phyloP scores from a whole-genome alignment of 73 alveolate species.

The Symbiodinium pilosum region DNA sequence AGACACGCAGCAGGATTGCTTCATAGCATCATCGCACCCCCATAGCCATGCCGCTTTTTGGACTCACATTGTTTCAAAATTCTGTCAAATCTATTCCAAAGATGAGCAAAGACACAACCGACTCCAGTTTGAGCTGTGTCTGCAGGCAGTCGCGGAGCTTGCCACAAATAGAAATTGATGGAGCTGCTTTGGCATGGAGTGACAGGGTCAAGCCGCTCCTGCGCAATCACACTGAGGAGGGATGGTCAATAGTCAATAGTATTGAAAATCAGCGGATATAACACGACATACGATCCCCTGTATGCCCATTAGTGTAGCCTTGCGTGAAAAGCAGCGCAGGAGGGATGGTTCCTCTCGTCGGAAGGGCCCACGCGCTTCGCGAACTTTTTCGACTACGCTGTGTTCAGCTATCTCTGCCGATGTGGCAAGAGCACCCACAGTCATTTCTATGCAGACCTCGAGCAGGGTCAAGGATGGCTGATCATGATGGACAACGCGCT shows the following conservation, averaged over 20 bases:
- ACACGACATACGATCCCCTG: too few species aligned
- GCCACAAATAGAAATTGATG: background rate
- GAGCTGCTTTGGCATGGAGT: background rate
- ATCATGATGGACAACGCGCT: background rate
- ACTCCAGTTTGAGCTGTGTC: background rate
- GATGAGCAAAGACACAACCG: too few species aligned
- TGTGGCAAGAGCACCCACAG: conserved; percentile 1
- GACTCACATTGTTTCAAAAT: too few species aligned
- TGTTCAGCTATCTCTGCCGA: background rate
- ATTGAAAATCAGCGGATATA: too few species aligned
- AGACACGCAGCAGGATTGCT: too few species aligned
- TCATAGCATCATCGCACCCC: too few species aligned
- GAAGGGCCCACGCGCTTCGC: background rate
- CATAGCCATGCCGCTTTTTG: too few species aligned
- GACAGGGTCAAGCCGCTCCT: background rate
- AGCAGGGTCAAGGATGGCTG: conserved; percentile 1
- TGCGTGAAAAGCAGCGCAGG: too few species aligned
- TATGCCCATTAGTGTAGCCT: too few species aligned
- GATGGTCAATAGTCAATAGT: too few species aligned
- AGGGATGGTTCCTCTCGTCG: background rate
- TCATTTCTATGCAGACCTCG: background rate
- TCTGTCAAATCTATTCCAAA: too few species aligned
- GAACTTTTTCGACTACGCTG: background rate
- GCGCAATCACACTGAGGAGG: background rate
- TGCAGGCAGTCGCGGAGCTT: background rate